phyloP scores from a whole-genome alignment of 2,329 filamentous ascomycete genomes.

The Monosporascus cannonballus region DNA sequence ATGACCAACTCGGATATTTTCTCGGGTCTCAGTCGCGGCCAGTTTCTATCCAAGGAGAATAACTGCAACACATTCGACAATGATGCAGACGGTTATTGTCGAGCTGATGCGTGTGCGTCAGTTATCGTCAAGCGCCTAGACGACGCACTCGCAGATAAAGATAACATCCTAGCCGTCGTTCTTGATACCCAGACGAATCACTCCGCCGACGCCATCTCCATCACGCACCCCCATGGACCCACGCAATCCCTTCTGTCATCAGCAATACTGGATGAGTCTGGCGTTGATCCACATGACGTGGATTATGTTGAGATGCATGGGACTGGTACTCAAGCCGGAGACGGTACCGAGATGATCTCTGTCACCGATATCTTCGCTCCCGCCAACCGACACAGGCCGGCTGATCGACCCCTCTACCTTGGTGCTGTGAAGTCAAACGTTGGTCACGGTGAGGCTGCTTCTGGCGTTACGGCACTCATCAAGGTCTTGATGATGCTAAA shows the following conservation, averaged over 20 bases:
- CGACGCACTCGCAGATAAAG: constrained; percentile 70
- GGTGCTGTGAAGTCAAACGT: constrained; percentile 61
- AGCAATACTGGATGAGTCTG: constrained; percentile 64
- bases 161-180: constrained; percentile 72
- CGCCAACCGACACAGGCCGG: constrained; percentile 37
- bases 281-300: constrained; percentile 69
- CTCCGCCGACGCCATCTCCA: constrained; percentile 73
- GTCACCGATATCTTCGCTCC: constrained; percentile 54
- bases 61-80: constrained; percentile 78
- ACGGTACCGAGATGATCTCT: constrained; percentile 75
- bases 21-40: constrained; percentile 66
- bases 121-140: constrained; percentile 74
- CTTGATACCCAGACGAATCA: constrained; percentile 73
- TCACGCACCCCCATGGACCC: constrained; percentile 75
- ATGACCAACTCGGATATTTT: constrained; percentile 79
- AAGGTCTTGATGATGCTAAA: constrained; percentile 62
- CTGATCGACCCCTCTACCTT: constrained; percentile 50
- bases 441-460: constrained; percentile 57
- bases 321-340: constrained; percentile 80
- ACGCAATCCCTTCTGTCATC: constrained; percentile 69
- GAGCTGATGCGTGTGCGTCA: constrained; percentile 68
- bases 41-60: constrained; percentile 72
- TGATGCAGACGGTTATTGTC: constrained; percentile 75
- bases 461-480: constrained; percentile 55
- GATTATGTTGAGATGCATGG: constrained; percentile 88